phyloP scores from a whole-genome alignment of 169 alveolate species.

The Toxoplasma gondii region DNA sequence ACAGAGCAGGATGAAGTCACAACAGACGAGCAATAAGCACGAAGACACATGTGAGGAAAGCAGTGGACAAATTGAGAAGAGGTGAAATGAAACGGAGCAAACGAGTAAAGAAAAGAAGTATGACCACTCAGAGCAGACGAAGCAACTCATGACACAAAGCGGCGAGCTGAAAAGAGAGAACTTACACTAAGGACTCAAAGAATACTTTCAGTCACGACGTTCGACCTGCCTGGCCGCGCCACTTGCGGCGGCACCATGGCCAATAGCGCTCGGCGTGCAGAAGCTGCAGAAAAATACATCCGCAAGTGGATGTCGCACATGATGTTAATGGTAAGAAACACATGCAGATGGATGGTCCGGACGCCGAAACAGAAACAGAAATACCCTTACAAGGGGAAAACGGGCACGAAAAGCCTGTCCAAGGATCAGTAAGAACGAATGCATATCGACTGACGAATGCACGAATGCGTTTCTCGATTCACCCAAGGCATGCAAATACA shows the following conservation, averaged over 20 bases:
- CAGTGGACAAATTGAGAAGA: not conserved
- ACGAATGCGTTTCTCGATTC: not conserved
- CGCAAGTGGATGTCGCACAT: not conserved
- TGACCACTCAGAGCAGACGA: too few species aligned
- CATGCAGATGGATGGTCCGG: not conserved
- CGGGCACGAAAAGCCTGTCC: not conserved
- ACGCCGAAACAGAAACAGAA: not conserved
- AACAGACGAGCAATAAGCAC: not conserved
- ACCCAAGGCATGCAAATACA: not conserved
- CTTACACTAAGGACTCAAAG: not conserved
- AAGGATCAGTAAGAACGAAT: not conserved
- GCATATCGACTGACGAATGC: not conserved
- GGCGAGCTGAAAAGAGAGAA: not conserved
- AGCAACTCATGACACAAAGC: too few species aligned
- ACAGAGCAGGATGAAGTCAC: not conserved
- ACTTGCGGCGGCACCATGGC: conserved; percentile 35
- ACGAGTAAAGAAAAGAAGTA: not conserved
- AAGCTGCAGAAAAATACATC: not conserved
- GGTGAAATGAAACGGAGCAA: not conserved
- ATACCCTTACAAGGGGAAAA: not conserved
- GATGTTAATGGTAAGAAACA: not conserved
- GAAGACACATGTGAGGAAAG: not conserved
- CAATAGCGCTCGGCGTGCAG: conserved; percentile 32
- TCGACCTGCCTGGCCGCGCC: not conserved
- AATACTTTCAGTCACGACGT: not conserved